Conservation (phyloP, 2,329 filamentous ascomycete species). For the Capronia epimyces region DNA sequence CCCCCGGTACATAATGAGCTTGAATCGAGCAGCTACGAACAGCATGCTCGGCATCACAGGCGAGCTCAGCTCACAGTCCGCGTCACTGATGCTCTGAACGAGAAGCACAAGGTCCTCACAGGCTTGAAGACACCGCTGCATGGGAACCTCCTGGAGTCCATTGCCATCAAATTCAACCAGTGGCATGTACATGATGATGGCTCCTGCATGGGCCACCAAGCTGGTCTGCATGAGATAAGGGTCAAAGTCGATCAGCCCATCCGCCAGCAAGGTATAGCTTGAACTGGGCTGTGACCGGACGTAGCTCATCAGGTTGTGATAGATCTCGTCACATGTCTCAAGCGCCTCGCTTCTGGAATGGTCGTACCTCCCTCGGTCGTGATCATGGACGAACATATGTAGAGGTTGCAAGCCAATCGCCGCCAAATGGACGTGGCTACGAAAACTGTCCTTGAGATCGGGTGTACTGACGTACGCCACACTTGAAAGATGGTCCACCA, state of each 20-base stretch:
- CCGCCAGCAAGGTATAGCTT: slow-evolving; percentile 25
- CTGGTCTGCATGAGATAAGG: slow-evolving; percentile 26
- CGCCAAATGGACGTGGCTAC: slow-evolving; percentile 23
- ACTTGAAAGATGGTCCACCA: slow-evolving; percentile 27
- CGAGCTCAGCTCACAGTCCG: slow-evolving; percentile 26
- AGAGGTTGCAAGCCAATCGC: slow-evolving; percentile 28
- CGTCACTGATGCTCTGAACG: slow-evolving; percentile 26
- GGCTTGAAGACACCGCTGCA: slow-evolving; percentile 23
- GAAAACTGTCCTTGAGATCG: slow-evolving; percentile 26
- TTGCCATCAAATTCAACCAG: slow-evolving; percentile 17
- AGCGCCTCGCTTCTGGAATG: slow-evolving; percentile 13
- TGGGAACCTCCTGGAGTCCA: slow-evolving; percentile 12
- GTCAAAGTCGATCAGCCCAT: slow-evolving; percentile 28
- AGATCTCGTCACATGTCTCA: slow-evolving; percentile 26
- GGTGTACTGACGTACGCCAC: slow-evolving; percentile 27
- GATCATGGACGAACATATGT: slow-evolving; percentile 25
- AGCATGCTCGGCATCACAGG: slow-evolving; percentile 23
- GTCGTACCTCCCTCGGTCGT: slow-evolving; percentile 17
- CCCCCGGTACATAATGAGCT: slow-evolving; percentile 21
- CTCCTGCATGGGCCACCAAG: slow-evolving; percentile 22
- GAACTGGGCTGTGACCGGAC: slow-evolving; percentile 18
- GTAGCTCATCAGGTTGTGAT: slow-evolving; percentile 28
- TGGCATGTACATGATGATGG: slow-evolving; percentile 25
- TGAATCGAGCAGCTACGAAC: slow-evolving; percentile 25
- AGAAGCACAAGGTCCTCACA: slow-evolving; percentile 24